Evolutionary conservation across 495 filamentous ascomycete species (phyloP).

Genomic region (Apiosordaria backusii): DNA sequence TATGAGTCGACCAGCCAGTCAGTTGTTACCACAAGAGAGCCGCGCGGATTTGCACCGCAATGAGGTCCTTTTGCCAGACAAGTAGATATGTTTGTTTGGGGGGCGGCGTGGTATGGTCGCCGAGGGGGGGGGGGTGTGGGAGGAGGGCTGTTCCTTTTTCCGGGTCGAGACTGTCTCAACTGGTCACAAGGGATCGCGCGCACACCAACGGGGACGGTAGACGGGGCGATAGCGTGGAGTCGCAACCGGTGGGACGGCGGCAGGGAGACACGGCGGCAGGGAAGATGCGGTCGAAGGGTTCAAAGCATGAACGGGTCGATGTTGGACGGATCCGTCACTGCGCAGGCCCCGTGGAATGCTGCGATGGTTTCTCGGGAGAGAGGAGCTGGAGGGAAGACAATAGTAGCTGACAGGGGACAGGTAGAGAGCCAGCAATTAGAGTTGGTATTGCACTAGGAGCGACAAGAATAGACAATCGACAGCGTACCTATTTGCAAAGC

Average conservation of each 20-base stretch:
- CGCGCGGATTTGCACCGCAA: not conserved
- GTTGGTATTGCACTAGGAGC: not conserved
- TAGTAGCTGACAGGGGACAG: not conserved
- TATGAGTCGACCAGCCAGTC: not conserved
- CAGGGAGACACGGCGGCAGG: not conserved
- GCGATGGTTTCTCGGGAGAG: not conserved
- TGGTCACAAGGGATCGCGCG: conserved; percentile 12
- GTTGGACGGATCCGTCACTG: not conserved
- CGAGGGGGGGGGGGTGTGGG: conserved; percentile 1
- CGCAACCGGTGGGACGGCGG: not conserved
- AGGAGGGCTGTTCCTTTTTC: not conserved
- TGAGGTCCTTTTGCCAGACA: not conserved
- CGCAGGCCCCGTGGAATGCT: not conserved
- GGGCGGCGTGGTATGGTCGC: not conserved
- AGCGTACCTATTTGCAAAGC: too few species aligned
- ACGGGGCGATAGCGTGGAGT: not conserved
- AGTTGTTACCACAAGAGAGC: not conserved
- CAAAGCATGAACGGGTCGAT: not conserved
- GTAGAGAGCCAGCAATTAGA: not conserved
- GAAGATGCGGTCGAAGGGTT: not conserved
- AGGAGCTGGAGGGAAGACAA: not conserved
- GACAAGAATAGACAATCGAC: conserved; percentile 4
- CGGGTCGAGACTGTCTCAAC: conserved; percentile 24
- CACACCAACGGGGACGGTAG: not conserved
- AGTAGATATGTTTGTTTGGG: too few species aligned